Evolutionary conservation across 176 grass and related monocot genomes (phyloP).

Genomic region (Saccharum officinarum): DNA sequence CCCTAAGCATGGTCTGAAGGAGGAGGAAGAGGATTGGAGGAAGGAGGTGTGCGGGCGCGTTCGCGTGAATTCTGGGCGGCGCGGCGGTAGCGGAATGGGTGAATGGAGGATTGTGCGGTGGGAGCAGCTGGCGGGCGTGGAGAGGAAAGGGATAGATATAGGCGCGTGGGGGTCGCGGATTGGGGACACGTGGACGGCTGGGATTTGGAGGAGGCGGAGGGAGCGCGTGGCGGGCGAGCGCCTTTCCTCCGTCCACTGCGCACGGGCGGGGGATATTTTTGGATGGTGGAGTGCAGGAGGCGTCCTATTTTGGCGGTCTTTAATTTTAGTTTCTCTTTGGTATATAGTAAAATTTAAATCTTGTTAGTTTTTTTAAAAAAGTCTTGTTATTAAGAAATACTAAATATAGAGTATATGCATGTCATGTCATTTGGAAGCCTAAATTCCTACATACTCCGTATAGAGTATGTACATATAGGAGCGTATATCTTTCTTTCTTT

Average conservation of each 20-base stretch:
- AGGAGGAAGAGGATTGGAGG: background rate
- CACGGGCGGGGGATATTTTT: background rate
- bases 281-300: background rate
- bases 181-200: constrained; percentile 19
- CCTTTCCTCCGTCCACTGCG: background rate
- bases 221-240: constrained; percentile 42
- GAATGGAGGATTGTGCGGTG: background rate
- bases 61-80: background rate
- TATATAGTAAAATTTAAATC: too few species aligned
- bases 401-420: too few species aligned
- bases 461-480: too few species aligned
- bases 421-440: too few species aligned
- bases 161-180: constrained; percentile 32
- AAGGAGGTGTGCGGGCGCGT: background rate
- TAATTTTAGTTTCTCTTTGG: too few species aligned
- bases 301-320: too few species aligned
- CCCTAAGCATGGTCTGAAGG: too few species aligned
- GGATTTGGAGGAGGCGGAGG: background rate
- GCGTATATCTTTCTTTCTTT: too few species aligned
- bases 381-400: too few species aligned
- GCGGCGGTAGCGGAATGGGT: too few species aligned
- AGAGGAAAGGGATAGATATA: constrained; percentile 34
- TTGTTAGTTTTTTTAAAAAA: too few species aligned
- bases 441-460: too few species aligned
- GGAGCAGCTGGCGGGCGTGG: constrained; percentile 54